Evolutionary conservation across 352 stramenopile species (phyloP), one percentile per base, ranked within the genome.

Genomic region (Pythium scleroteichum): DNA sequence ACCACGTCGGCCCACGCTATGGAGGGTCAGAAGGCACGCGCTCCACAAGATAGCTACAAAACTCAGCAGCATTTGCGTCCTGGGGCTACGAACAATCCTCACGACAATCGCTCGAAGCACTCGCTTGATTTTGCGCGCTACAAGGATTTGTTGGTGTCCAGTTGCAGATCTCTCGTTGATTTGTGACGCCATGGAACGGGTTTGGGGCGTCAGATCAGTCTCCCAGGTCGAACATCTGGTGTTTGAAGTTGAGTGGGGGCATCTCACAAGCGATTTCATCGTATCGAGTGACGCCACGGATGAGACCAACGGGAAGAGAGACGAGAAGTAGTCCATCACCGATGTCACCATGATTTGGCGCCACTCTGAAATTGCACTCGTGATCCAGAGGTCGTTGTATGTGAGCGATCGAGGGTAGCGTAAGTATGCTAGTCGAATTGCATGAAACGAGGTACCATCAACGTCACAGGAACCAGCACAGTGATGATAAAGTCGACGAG

Each of bases 311-410:
- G 52, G 52, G 5, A 48, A 26, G 4, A 59, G 2, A 10, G 52
- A 39, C 38, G 52, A 50, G 1, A 59, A n/a, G 39, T 42, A 59
- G 40, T 59, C 52, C 12, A 59, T 19, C 6, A 4, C 17, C 4
- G 35, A 50, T 3, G 52, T 49, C 2, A 59, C 40, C 38, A 59
- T 29, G n/a, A 33, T 27, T 24, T 50, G 38, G 0, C 40, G 33
- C 3, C 22, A 22, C 22, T 50, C 52, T 4, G 40, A 8, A 9
- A 59, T 23, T 20, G 23, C 23, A 2, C 20, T 24, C 20, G 40
- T 44, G 20, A 45, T 38, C 52, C 52, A 59, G 12, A 59, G 8
- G 17, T 59, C 38, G 39, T 59, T 32, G 23, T 59, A 59, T 2
- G 24, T 59, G 3, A 39, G 24, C 23, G 22, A 29, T 10, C 16